These are phyloP conservation scores for Auriscalpium microsporum DNA, from an alignment of 768 basidiomycete species.

Conservation along the genomic window DNA sequence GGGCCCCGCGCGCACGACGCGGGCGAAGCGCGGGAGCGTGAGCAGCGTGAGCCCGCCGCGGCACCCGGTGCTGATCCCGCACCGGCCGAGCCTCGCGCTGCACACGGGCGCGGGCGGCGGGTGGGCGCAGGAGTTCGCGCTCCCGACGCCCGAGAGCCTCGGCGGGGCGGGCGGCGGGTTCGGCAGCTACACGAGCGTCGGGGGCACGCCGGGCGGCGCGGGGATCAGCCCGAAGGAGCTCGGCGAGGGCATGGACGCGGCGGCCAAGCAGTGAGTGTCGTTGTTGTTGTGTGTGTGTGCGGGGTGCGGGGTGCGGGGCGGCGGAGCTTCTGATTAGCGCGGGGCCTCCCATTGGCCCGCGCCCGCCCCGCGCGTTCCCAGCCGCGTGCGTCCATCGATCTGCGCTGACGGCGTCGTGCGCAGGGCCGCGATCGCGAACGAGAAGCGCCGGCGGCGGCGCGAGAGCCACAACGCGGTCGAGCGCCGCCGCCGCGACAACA, in stretches of 20 bases:
- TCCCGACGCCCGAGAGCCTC: conserved; percentile 26
- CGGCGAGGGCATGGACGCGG: conserved; percentile 23
- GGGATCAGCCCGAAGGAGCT: conserved; percentile 28
- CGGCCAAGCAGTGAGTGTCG: conserved; percentile 32
- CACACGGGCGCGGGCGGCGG: conserved; percentile 12
- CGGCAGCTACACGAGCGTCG: conserved; percentile 3
- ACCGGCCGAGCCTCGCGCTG: conserved; percentile 23
- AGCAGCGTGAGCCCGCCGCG: conserved; percentile 47
- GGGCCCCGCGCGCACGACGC: conserved; percentile 34
- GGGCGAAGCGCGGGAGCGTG: conserved; percentile 49
- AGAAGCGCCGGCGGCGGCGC: conserved; percentile 72
- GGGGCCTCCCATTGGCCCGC: too few species aligned
- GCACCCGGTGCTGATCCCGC: conserved; percentile 20
- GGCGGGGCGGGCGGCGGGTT: conserved; percentile 1
- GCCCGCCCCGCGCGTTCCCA: too few species aligned
- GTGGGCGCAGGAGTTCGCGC: conserved; percentile 13
- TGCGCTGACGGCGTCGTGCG: background rate
- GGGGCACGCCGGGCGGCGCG: conserved; percentile 12
- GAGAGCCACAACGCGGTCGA: conserved; percentile 94
- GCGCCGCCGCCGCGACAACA: conserved; percentile 79
- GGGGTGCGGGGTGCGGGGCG: too few species aligned
- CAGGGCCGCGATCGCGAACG: conserved; percentile 55
- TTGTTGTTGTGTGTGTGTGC: too few species aligned
- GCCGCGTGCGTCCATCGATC: too few species aligned
- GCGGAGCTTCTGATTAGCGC: too few species aligned